These are phyloP conservation scores for Suillus tomentosus DNA, from an alignment of 768 basidiomycete species.

Conservation along the genomic window DNA sequence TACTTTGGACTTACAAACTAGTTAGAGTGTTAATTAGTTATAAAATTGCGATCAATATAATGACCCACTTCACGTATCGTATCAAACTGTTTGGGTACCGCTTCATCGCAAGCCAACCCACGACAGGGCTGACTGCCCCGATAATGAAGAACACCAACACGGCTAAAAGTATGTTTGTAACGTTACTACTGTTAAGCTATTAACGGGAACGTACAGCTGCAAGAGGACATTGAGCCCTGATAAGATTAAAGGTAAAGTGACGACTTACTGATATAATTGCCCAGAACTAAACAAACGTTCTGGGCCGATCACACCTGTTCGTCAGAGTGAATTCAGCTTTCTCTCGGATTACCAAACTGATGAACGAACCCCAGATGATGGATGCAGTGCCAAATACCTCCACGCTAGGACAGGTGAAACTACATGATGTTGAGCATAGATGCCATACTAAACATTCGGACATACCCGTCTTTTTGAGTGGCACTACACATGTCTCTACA, in stretches of 20 bases:
- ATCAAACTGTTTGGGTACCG: conserved; percentile 62
- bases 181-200: conserved; percentile 2
- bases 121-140: conserved; percentile 65
- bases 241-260: not conserved
- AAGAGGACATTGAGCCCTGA: conserved; percentile 21
- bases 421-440: conserved; percentile 11
- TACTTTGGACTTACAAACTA: conserved; percentile 20
- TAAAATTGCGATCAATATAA: not conserved
- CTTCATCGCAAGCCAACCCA: conserved; percentile 62
- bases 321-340: conserved; percentile 19
- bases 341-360: not conserved
- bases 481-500: conserved; percentile 48
- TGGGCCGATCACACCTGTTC: conserved; percentile 70
- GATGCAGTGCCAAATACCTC: conserved; percentile 60
- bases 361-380: conserved; percentile 45
- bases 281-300: conserved; percentile 53
- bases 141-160: conserved; percentile 73
- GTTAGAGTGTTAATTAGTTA: not conserved
- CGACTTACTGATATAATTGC: conserved; percentile 58
- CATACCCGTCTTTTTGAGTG: conserved; percentile 42
- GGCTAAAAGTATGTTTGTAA: conserved; percentile 40
- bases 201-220: conserved; percentile 21
- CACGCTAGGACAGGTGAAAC: conserved; percentile 53
- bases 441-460: not conserved
- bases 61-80: conserved; percentile 66